Conservation (phyloP, 352 stramenopile genomes). For the Pythium graminicola region DNA sequence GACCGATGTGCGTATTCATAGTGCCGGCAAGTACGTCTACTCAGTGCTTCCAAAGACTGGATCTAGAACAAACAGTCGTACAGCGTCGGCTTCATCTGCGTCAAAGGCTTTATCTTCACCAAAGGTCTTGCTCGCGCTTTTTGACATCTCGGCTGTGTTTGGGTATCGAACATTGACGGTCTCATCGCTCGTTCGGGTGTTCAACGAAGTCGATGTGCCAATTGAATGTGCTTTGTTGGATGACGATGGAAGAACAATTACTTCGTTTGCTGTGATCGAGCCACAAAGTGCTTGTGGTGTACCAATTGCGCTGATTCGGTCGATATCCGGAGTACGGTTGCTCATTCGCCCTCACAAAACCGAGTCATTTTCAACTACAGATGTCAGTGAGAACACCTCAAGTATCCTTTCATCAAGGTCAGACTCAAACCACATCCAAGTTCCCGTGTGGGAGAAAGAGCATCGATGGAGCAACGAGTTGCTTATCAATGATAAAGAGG, state of each 20-base stretch:
- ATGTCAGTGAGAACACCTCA: background rate
- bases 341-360: slow-evolving; percentile 50
- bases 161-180: slow-evolving; percentile 73
- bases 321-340: slow-evolving; percentile 48
- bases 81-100: slow-evolving; percentile 1
- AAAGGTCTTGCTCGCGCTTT: slow-evolving; percentile 48
- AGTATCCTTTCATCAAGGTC: background rate
- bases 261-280: slow-evolving; percentile 53
- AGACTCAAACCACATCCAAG: background rate
- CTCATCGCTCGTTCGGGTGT: slow-evolving; percentile 69
- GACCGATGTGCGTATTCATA: slow-evolving; percentile 71
- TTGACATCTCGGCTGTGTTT: slow-evolving; percentile 66
- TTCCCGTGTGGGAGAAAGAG: slow-evolving; percentile 24
- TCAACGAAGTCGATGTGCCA: slow-evolving; percentile 59
- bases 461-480: slow-evolving; percentile 82
- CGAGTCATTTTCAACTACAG: too few species aligned
- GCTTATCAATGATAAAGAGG: slow-evolving; percentile 64
- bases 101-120: background rate
- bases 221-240: slow-evolving; percentile 56
- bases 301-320: slow-evolving; percentile 53
- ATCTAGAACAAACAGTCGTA: slow-evolving; percentile 16
- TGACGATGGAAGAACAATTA: slow-evolving; percentile 51
- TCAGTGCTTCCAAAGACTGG: slow-evolving; percentile 37
- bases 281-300: slow-evolving; percentile 55
- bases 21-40: slow-evolving; percentile 72